These are phyloP conservation scores for Aspergillus novofumigatus DNA, from an alignment of 2,329 filamentous ascomycete genomes.

Conservation along the genomic window DNA sequence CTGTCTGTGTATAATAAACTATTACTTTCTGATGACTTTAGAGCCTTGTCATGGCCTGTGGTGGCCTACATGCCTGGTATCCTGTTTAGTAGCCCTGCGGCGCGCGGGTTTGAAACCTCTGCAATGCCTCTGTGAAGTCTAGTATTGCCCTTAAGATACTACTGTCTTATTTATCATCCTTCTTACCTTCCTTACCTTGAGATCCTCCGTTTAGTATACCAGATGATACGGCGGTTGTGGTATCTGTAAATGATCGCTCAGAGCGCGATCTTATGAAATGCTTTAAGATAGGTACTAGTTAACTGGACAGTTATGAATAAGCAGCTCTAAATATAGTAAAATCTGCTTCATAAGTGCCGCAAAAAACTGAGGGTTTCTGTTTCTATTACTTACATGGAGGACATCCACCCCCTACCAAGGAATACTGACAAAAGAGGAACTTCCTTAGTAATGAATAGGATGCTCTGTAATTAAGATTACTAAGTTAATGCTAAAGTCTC, in stretches of 20 bases:
- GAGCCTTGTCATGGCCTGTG: too few relatives aligned
- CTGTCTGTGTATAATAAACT: too few relatives aligned
- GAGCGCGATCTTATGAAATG: slow-evolving; percentile 18
- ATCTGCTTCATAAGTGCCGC: slow-evolving; percentile 13
- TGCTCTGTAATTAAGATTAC: slow-evolving; percentile 21
- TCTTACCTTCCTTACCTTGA: too few relatives aligned
- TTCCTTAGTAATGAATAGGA: slow-evolving; percentile 18
- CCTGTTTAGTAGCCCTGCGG: too few relatives aligned
- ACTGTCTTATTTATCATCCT: too few relatives aligned
- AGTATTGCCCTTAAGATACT: too few relatives aligned
- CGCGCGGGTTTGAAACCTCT: too few relatives aligned
- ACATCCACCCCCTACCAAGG: background rate
- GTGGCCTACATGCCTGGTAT: too few relatives aligned
- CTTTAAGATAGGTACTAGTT: slow-evolving; percentile 21
- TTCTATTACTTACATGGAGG: slow-evolving; percentile 25
- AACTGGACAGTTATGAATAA: slow-evolving; percentile 20
- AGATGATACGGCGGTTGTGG: slow-evolving; percentile 15
- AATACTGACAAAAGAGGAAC: slow-evolving; percentile 16
- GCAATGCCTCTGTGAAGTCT: too few relatives aligned
- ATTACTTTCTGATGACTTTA: too few relatives aligned
- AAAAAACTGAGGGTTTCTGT: slow-evolving; percentile 22
- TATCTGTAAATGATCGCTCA: slow-evolving; percentile 19
- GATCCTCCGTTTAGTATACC: background rate
- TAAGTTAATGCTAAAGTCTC: slow-evolving; percentile 22
- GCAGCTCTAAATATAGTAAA: slow-evolving; percentile 17